Base-by-base conservation (phyloP, 257 asterid genomes). In the Solanum chiquidenum region DNA sequence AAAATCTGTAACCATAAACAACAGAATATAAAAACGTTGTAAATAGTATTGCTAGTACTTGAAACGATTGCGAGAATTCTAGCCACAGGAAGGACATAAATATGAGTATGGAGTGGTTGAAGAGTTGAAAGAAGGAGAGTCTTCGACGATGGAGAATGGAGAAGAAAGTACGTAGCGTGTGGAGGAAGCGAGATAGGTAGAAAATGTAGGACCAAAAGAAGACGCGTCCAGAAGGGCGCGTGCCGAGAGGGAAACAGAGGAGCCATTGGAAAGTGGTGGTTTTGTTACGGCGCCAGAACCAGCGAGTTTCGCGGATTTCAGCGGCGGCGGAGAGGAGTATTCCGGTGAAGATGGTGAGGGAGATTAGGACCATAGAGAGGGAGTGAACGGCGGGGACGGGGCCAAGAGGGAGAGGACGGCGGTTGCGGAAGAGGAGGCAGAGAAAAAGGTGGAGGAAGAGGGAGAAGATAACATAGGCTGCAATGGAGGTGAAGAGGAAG, bases 51-150 rank as follows among this genome's bases (percentile, higher is more conserved):
- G 94, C 99, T 34, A 95, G 58, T 1, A 94, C 93, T 83, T 95
- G 99, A 35, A 96, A 95, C 6, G 98, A 96, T 86, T 96, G 99
- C 5, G 99, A 93, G 87, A 94, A 97, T 79, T 95, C 98, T 21
- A 97, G 98, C 99, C 99, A 97, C 12, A 94, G 86, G 66, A 97
- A 96, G 3, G 98, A 94, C 93, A 89, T 92, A 89, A 91, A 89
- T 69, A 90, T 89, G 31, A 86, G 85, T 4, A 89, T 89, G 6
- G 90, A 89, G 25, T 89, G 83, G 73, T 86, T 89, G 80, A 89
- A 86, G 10, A 89, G 49, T 73, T 80, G 83, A 49, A 86, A 89
- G 49, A 74, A 55, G 5, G 89, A 83, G 85, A 89, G 83, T n/a
- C 27, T 80, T 21, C 89, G 82, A 79, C 89, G 85, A 0, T 33